These are phyloP conservation scores for Usnea hakonensis DNA, from an alignment of 495 filamentous ascomycete genomes.

Conservation along the genomic window DNA sequence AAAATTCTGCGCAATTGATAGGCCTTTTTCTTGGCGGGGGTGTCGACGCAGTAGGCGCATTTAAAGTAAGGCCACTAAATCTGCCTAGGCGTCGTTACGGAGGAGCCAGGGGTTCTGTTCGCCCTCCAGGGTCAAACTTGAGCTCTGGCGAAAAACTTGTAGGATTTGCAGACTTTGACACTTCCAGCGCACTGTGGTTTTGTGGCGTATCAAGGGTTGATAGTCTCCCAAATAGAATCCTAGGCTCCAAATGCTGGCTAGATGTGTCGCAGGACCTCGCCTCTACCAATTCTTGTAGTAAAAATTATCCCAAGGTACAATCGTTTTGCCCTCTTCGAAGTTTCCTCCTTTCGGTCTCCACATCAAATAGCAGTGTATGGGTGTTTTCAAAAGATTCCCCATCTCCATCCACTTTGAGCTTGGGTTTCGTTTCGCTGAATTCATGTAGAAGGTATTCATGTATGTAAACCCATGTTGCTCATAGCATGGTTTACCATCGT, in stretches of 20 bases:
- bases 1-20: no score
- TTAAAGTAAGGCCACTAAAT: no score
- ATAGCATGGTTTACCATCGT: constrained; percentile 36
- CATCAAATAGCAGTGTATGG: constrained; percentile 21
- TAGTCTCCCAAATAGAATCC: no score
- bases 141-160: no score
- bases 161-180: no score
- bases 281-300: constrained; percentile 12
- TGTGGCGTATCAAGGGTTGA: no score
- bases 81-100: no score
- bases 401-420: constrained; percentile 20
- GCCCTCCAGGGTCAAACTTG: no score
- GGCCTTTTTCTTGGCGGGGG: no score
- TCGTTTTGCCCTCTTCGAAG: constrained; percentile 18
- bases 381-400: constrained; percentile 14
- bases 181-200: no score
- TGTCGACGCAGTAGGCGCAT: no score
- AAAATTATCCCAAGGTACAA: constrained; percentile 20
- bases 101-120: no score
- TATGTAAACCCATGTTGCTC: constrained; percentile 31
- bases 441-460: constrained; percentile 19
- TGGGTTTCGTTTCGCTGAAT: constrained; percentile 19
- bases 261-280: not conserved
- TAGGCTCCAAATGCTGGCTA: not conserved
- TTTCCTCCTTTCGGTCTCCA: constrained; percentile 19